phyloP scores from a whole-genome alignment of 352 stramenopile species.

The Sclerospora graminicola region DNA sequence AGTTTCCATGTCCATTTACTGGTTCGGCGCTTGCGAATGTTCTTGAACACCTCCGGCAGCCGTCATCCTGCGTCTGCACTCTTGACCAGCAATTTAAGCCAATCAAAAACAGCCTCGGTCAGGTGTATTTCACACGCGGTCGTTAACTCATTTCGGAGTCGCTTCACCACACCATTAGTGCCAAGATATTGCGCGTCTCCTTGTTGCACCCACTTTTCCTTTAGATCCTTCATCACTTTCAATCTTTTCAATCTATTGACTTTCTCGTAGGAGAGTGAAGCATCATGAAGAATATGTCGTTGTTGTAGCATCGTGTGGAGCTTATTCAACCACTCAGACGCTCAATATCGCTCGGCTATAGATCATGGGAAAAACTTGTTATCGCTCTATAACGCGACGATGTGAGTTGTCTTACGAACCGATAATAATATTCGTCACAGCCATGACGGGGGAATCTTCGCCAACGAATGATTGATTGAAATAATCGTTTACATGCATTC shows the following conservation, averaged over 20 bases:
- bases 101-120: too few relatives aligned
- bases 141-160: too few relatives aligned
- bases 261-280: too few relatives aligned
- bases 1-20: too few relatives aligned
- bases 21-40: too few relatives aligned
- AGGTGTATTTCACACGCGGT: too few relatives aligned
- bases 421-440: slow-evolving; percentile 88
- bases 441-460: slow-evolving; percentile 62
- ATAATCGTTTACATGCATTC: slow-evolving; percentile 3
- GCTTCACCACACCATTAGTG: too few relatives aligned
- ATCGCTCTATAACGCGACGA: slow-evolving; percentile 69
- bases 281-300: slow-evolving; percentile 40
- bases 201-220: slow-evolving; percentile 53
- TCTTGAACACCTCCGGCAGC: too few relatives aligned
- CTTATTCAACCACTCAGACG: slow-evolving; percentile 47
- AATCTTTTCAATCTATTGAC: slow-evolving; percentile 45
- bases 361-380: too few relatives aligned
- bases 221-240: slow-evolving; percentile 44
- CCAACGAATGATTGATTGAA: slow-evolving; percentile 2
- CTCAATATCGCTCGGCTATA: slow-evolving; percentile 69
- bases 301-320: slow-evolving; percentile 27
- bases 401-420: slow-evolving; percentile 68
- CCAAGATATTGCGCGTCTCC: slow-evolving; percentile 15
- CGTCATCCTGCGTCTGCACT: too few relatives aligned
- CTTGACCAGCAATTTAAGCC: too few relatives aligned